Evolutionary conservation across 257 asterid species (phyloP), one percentile per base, ranked within the genome.

Genomic region (Solanum acaule): DNA sequence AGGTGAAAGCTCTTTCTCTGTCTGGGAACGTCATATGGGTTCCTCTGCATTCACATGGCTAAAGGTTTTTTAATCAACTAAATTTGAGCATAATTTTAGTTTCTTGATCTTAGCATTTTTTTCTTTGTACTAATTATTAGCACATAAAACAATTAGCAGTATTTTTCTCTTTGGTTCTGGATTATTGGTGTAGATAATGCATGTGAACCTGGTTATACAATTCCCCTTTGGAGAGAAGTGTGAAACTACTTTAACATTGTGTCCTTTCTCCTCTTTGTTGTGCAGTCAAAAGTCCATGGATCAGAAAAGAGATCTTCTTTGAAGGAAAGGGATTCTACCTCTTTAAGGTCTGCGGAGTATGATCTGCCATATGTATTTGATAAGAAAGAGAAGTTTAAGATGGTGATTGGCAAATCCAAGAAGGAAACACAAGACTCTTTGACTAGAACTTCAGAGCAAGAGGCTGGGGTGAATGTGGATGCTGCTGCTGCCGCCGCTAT

Each of bases 351-450:
- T 70, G 87, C 71, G 89, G 88, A 72, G 59, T 87, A 91, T 84
- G 96, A 92, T 89, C 78, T 92, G 83, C 96, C 98, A 27, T 85
- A 65, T 46, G 98, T 93, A 89, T 92, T 89, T 70, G 98, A 97
- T 90, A 90, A 93, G 91, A 96, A 96, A 91, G 99, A 94, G 91
- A 97, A 95, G 93, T 94, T 97, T 90, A 95, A 94, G 92, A 97
- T 95, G 99, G 95, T 94, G 77, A 92, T 95, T 87, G 93, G 98
- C 73, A 97, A 95, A 93, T 90, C 95, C 49, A 95, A 89, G 92
- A 96, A 97, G 94, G 99, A 95, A 40, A 34, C 83, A 25, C 92
- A 91, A 67, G 98, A 93, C 44, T 86, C 93, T 6, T 93, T 89
- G 85, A 42, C 91, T 37, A 92, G 88, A 86, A 94, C 81, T 35